Evolutionary conservation across 2,329 filamentous ascomycete species (phyloP), one percentile per base, ranked within the genome.

Genomic region (Exophiala sideris): DNA sequence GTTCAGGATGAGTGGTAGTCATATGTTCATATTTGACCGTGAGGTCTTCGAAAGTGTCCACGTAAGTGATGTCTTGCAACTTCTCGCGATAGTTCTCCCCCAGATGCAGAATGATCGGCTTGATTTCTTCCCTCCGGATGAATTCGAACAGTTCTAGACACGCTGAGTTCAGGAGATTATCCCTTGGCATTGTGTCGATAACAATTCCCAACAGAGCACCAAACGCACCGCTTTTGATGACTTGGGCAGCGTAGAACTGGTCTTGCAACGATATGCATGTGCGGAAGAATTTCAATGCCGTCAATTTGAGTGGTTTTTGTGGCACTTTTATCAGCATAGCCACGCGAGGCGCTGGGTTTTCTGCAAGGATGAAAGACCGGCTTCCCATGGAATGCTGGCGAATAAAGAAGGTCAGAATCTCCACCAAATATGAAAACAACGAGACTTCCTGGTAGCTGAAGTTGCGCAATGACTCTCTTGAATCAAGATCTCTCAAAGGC

Each of bases 101-200:
- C 18, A 97, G 76, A 67, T 96, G 88, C 59, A 86, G 84, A 52
- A 95, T 85, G 44, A 96, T 77, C 11, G 88, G 84, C 69, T 91
- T 95, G 65, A 91, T 80, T 51, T 85, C 85, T 64, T 95, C 89
- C 67, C 85, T 85, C 68, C 86, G 90, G 65, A 97, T 88, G 66
- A 87, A 91, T 65, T 95, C 91, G 61, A 99, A 97, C 40, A 99
- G 82, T 66, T 99, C 94, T 8, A 97, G 79, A 64, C 90, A 96
- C 7, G 91, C 92, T 0, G 92, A 97, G 70, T 94, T 95, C 32
- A 97, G 79, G 2, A 99, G 79, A 63, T 96, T 97, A 70, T 99
- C 92, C 39, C 91, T 84, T 1, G 91, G 89, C 82, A 96, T 87
- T 0, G 90, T 94, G 61, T 88, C 83, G 51, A 87, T 81, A 33